Evolutionary conservation across 1,284 basidiomycete genomes (phyloP).

Genomic region (Papiliotrema flavescens): DNA sequence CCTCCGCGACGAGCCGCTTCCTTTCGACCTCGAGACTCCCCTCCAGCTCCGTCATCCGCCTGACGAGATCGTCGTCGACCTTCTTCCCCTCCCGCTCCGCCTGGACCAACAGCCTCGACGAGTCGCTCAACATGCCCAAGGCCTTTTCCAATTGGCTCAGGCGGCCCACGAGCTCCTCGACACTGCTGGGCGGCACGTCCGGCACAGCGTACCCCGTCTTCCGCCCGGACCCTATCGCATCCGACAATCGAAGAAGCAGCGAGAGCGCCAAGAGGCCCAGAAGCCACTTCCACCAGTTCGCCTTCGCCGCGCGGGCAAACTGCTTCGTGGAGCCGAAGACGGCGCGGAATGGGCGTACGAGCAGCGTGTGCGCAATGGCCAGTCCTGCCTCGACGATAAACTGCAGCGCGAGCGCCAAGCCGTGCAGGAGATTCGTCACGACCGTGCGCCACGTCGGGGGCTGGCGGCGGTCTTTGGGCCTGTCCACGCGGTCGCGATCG

Average conservation of each 20-base stretch:
- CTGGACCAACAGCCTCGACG: slow-evolving; percentile 15
- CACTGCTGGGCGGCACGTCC: slow-evolving; percentile 59
- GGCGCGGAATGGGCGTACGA: slow-evolving; percentile 12
- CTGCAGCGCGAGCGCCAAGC: slow-evolving; percentile 22
- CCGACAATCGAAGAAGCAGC: slow-evolving; percentile 24
- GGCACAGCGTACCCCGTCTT: slow-evolving; percentile 46
- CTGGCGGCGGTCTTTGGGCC: slow-evolving; percentile 15
- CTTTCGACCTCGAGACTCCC: slow-evolving; percentile 49
- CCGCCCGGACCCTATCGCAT: slow-evolving; percentile 29
- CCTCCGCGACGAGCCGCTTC: slow-evolving; percentile 8
- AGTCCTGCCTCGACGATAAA: slow-evolving; percentile 23
- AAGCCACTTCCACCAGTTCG: slow-evolving; percentile 36
- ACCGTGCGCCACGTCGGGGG: slow-evolving; percentile 22
- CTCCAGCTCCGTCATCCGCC: slow-evolving; percentile 54
- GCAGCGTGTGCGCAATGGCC: slow-evolving; percentile 5
- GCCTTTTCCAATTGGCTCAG: slow-evolving; percentile 51
- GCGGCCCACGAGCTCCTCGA: slow-evolving; percentile 66
- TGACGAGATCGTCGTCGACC: slow-evolving; percentile 9
- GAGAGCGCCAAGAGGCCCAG: slow-evolving; percentile 21
- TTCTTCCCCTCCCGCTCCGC: slow-evolving; percentile 12
- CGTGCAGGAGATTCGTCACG: slow-evolving; percentile 32
- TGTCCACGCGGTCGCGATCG: too few relatives aligned
- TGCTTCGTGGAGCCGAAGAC: slow-evolving; percentile 14
- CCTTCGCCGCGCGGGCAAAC: slow-evolving; percentile 8
- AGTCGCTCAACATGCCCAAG: slow-evolving; percentile 33